phyloP scores from a whole-genome alignment of 2,329 filamentous ascomycete species.

The Hansfordia pulvinata region DNA sequence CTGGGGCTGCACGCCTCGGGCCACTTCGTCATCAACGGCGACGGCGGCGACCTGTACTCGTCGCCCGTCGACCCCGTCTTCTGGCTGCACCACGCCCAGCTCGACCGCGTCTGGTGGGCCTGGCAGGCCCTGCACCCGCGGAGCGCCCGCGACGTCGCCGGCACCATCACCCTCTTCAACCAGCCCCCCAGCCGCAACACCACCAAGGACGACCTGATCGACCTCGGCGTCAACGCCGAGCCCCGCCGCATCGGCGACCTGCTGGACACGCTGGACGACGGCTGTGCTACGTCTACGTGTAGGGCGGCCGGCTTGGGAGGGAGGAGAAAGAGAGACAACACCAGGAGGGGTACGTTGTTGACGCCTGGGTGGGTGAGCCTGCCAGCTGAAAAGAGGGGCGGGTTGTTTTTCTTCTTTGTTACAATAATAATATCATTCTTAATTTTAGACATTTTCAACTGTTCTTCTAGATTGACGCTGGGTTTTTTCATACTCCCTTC shows the following conservation, averaged over 20 bases:
- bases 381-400: too few relatives aligned
- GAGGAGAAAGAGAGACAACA: too few relatives aligned
- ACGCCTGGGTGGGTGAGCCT: too few relatives aligned
- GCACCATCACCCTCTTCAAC: constrained; percentile 8
- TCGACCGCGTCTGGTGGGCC: constrained; percentile 3
- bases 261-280: constrained; percentile 6
- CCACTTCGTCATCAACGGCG: constrained; percentile 23
- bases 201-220: constrained; percentile 7
- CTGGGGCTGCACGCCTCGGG: constrained; percentile 22
- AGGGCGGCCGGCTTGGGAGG: too few relatives aligned
- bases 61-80: constrained; percentile 16
- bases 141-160: constrained; percentile 4
- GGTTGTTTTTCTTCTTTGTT: too few relatives aligned
- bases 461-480: too few relatives aligned
- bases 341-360: too few relatives aligned
- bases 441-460: too few relatives aligned
- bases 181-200: constrained; percentile 6
- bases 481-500: too few relatives aligned
- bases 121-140: constrained; percentile 8
- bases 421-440: too few relatives aligned
- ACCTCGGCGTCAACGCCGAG: constrained; percentile 3
- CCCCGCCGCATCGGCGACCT: constrained; percentile 3
- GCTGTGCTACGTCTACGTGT: constrained; percentile 8
- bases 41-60: constrained; percentile 18
- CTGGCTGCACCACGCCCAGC: constrained; percentile 5